Percentiles rank a stretch among this genome's conserved stretches.
These are phyloP conservation scores for Xenosphaeropsis pyriputrescens DNA, from an alignment of 2,329 filamentous ascomycete species.

Conservation along the genomic window DNA sequence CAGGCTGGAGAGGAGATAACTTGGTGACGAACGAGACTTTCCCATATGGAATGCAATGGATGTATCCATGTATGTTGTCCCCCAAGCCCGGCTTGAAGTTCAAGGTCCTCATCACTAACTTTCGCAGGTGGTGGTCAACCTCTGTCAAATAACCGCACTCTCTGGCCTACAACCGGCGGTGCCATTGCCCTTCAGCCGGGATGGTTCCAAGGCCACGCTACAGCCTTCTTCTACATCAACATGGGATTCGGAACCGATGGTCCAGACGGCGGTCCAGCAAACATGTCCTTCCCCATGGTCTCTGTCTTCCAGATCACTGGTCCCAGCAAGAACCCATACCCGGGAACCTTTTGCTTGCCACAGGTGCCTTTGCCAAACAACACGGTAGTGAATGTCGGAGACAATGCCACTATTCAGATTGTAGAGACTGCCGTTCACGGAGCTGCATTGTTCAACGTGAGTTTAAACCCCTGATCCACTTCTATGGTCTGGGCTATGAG, in stretches of 20 bases:
- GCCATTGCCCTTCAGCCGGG: conserved; percentile 85
- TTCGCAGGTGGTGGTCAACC: conserved; percentile 66
- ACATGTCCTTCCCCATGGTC: conserved; percentile 79
- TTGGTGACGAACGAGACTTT: conserved; percentile 20
- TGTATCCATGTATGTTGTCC: conserved; percentile 20
- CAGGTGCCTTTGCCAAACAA: conserved; percentile 73
- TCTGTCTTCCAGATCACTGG: conserved; percentile 71
- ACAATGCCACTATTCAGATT: conserved; percentile 81
- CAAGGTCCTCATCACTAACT: neutral
- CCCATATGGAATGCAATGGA: conserved; percentile 22
- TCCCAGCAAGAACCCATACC: conserved; percentile 71
- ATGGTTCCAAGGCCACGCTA: conserved; percentile 83
- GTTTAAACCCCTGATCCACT: conserved; percentile 3
- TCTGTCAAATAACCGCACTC: conserved; percentile 68
- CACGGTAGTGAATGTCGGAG: conserved; percentile 58
- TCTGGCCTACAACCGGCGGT: conserved; percentile 79
- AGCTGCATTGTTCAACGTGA: conserved; percentile 47
- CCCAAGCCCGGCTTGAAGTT: conserved; percentile 3
- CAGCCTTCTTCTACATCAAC: conserved; percentile 80
- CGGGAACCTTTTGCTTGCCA: conserved; percentile 76
- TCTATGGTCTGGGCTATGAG: neutral
- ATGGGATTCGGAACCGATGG: conserved; percentile 65
- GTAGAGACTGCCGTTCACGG: conserved; percentile 76
- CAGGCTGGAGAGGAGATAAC: conserved; percentile 24
- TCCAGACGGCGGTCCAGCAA: conserved; percentile 50